Percentiles rank a stretch among this genome's conserved stretches.
phyloP scores from a whole-genome alignment of 768 basidiomycete species.

The Russula olivacea region DNA sequence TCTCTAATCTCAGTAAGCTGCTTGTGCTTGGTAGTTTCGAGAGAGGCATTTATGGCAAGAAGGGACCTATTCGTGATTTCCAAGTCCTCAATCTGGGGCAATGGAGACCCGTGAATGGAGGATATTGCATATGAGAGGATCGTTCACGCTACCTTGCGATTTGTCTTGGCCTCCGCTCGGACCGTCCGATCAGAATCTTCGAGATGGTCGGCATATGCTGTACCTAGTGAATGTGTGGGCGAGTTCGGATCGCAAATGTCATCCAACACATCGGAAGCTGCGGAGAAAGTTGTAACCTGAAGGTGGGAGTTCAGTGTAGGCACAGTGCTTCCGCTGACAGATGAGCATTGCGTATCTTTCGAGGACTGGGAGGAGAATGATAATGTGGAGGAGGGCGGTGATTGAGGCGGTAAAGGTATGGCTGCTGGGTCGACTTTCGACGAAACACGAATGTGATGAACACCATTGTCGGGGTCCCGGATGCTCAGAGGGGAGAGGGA shows the following conservation, averaged over 20 bases:
- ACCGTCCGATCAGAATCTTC: slow-evolving; percentile 46
- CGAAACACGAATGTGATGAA: slow-evolving; percentile 26
- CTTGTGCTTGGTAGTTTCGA: slow-evolving; percentile 73
- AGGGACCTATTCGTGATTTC: slow-evolving; percentile 88
- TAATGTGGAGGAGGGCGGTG: slow-evolving; percentile 63
- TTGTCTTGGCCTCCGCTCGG: slow-evolving; percentile 73
- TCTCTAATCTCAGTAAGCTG: slow-evolving; percentile 85
- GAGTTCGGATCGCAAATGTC: slow-evolving; percentile 10
- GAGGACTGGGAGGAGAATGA: slow-evolving; percentile 71
- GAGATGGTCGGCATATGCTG: slow-evolving; percentile 5
- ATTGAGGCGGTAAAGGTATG: slow-evolving; percentile 60
- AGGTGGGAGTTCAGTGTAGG: slow-evolving; percentile 42
- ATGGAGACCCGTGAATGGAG: neutral
- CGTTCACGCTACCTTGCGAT: slow-evolving; percentile 59
- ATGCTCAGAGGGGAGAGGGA: slow-evolving; percentile 25
- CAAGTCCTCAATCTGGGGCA: slow-evolving; percentile 77
- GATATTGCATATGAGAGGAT: slow-evolving; percentile 16
- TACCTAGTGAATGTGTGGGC: slow-evolving; percentile 1
- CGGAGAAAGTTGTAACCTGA: slow-evolving; percentile 23
- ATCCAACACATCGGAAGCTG: slow-evolving; percentile 4
- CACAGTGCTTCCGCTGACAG: slow-evolving; percentile 35
- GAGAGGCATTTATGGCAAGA: slow-evolving; percentile 73
- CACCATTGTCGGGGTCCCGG: slow-evolving; percentile 32
- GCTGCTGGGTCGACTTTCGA: slow-evolving; percentile 49
- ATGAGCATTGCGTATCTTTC: slow-evolving; percentile 35